phyloP scores from a whole-genome alignment of 352 stramenopile species.

The Pythium folliculosum region DNA sequence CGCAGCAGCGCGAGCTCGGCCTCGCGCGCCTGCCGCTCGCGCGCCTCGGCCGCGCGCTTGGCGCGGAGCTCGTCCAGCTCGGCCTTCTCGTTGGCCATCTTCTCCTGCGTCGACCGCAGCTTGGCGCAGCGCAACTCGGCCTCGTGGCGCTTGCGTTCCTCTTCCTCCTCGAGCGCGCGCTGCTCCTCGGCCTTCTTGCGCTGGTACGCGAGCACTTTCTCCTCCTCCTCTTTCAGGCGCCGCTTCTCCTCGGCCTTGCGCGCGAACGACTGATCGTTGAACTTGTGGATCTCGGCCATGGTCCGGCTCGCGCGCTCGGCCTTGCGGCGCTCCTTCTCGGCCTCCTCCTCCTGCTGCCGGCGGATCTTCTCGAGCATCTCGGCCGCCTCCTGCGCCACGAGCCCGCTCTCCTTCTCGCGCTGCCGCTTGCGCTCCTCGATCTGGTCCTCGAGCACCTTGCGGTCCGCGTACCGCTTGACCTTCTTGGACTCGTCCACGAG shows the following conservation, averaged over 20 bases:
- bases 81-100: constrained; percentile 83
- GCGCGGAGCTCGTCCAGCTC: constrained; percentile 93
- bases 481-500: constrained; percentile 88
- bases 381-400: constrained; percentile 76
- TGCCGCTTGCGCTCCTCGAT: constrained; percentile 62
- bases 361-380: constrained; percentile 90
- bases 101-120: constrained; percentile 82
- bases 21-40: constrained; percentile 86
- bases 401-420: constrained; percentile 44
- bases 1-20: constrained; percentile 77
- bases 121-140: constrained; percentile 77
- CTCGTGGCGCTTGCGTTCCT: constrained; percentile 62
- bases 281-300: constrained; percentile 75
- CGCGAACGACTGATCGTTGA: constrained; percentile 59
- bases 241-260: constrained; percentile 65
- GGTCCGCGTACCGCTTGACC: constrained; percentile 76
- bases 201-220: constrained; percentile 69
- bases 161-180: constrained; percentile 63
- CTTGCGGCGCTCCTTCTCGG: constrained; percentile 71
- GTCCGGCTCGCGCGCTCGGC: constrained; percentile 50
- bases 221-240: constrained; percentile 80
- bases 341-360: constrained; percentile 63
- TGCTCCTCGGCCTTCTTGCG: constrained; percentile 74
- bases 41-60: constrained; percentile 87
- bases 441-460: constrained; percentile 89